A percentile compares a stretch with the other conserved stretches of the same genome.
Evolutionary conservation across 805 yeast genomes (phyloP).

Genomic region (Candida awuae): DNA sequence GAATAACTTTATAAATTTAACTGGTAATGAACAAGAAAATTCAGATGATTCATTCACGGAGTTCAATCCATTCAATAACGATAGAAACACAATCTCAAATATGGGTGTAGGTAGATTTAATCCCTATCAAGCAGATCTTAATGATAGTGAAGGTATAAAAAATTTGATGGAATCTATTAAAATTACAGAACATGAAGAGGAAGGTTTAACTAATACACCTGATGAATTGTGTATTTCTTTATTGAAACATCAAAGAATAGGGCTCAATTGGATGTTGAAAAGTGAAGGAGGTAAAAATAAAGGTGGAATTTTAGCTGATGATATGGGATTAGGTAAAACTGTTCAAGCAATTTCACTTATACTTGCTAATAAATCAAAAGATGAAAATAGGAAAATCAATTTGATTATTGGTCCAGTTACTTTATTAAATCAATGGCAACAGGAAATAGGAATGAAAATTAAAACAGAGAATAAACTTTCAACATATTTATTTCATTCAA

Average conservation of each 20-base stretch:
- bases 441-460: slow-evolving; percentile 61
- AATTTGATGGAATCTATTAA: slow-evolving; percentile 34
- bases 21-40: not conserved
- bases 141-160: slow-evolving; percentile 21
- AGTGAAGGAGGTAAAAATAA: slow-evolving; percentile 53
- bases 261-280: slow-evolving; percentile 70
- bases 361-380: slow-evolving; percentile 33
- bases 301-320: slow-evolving; percentile 74
- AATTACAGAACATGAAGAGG: slow-evolving; percentile 41
- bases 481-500: slow-evolving; percentile 55
- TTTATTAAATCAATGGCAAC: slow-evolving; percentile 76
- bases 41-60: slow-evolving; percentile 4
- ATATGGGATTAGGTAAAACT: slow-evolving; percentile 79
- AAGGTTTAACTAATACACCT: slow-evolving; percentile 59
- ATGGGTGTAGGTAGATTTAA: slow-evolving; percentile 1
- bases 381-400: slow-evolving; percentile 40
- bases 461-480: slow-evolving; percentile 36
- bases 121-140: slow-evolving; percentile 6
- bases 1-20: too few relatives aligned
- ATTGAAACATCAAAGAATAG: slow-evolving; percentile 67
- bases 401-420: slow-evolving; percentile 90
- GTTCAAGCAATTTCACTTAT: slow-evolving; percentile 60
- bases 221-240: slow-evolving; percentile 41
- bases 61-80: not conserved
- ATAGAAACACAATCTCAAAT: slow-evolving; percentile 3